Percentiles rank a stretch among this genome's conserved stretches.
phyloP scores from a whole-genome alignment of 495 filamentous ascomycete species.

The Aspergillus biplanus region DNA sequence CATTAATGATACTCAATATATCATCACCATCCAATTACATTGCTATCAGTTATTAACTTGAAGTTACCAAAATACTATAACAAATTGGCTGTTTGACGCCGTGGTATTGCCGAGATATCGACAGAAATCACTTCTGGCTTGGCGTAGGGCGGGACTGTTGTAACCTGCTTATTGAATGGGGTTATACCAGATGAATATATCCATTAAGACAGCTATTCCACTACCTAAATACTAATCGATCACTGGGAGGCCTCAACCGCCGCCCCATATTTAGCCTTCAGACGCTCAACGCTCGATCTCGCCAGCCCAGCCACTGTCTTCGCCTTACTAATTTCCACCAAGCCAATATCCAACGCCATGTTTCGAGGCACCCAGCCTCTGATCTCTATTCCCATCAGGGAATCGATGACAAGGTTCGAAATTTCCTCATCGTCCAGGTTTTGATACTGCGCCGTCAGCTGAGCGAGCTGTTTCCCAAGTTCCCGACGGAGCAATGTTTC shows the following conservation, averaged over 20 bases:
- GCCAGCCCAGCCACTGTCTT: constrained; percentile 7
- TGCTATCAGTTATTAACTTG: neutral
- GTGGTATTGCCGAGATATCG: neutral
- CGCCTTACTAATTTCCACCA: constrained; percentile 29
- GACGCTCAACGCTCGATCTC: neutral
- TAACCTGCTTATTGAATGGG: constrained; percentile 1
- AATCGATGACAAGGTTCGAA: constrained; percentile 39
- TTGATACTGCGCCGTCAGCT: neutral
- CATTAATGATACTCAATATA: neutral
- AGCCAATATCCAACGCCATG: constrained; percentile 28
- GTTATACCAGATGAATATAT: neutral
- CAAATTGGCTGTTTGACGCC: neutral
- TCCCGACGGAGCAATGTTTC: neutral
- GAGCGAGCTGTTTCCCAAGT: neutral
- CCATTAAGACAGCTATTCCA: constrained; percentile 1
- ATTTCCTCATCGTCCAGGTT: constrained; percentile 34
- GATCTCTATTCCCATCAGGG: constrained; percentile 42
- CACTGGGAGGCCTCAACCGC: neutral
- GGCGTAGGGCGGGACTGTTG: neutral
- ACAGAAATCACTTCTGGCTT: neutral
- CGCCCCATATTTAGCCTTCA: neutral
- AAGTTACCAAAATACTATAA: neutral
- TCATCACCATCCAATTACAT: neutral
- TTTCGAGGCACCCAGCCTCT: constrained; percentile 35
- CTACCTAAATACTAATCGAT: neutral